Percentiles rank a stretch among this genome's conserved stretches.
Conservation (phyloP, 495 filamentous ascomycete species). For the Terfezia boudieri region DNA sequence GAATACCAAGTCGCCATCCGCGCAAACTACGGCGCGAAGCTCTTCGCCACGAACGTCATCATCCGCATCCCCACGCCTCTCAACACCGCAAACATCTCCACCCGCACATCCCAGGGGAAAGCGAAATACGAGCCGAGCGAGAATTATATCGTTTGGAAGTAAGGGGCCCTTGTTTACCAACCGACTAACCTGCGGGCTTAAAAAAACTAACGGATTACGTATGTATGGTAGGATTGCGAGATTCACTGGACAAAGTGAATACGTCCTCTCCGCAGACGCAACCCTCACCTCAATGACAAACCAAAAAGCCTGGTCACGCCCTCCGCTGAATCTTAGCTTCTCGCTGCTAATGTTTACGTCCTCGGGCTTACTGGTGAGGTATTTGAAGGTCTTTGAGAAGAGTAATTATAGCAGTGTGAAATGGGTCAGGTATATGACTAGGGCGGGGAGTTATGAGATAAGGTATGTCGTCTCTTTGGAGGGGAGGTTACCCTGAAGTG, state of each 20-base stretch:
- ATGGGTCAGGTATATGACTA: conserved; percentile 98
- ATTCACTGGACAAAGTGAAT: conserved; percentile 90
- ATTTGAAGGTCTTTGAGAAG: conserved; percentile 99
- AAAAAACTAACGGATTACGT: background rate
- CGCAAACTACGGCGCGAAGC: conserved; percentile 85
- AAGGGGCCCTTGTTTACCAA: background rate
- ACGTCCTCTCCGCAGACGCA: conserved; percentile 81
- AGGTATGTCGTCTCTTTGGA: conserved; percentile 22
- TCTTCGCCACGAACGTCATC: conserved; percentile 96
- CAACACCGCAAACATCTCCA: conserved; percentile 88
- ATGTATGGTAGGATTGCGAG: conserved; percentile 38
- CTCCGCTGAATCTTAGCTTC: conserved; percentile 79
- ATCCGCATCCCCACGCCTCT: conserved; percentile 87
- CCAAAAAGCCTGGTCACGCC: conserved; percentile 92
- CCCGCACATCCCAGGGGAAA: conserved; percentile 81
- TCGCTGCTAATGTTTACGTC: conserved; percentile 95
- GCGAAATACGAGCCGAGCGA: conserved; percentile 96
- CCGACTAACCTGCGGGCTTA: background rate
- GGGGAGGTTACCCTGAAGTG: too few species aligned
- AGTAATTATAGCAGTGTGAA: conserved; percentile 95
- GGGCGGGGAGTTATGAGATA: conserved; percentile 67
- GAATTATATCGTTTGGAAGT: conserved; percentile 97
- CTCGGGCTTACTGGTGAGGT: conserved; percentile 72
- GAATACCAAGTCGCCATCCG: conserved; percentile 96
- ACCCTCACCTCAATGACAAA: conserved; percentile 90